These are phyloP conservation scores for Solanum corneliomulleri DNA, from an alignment of 257 asterid species.

Conservation along the genomic window DNA sequence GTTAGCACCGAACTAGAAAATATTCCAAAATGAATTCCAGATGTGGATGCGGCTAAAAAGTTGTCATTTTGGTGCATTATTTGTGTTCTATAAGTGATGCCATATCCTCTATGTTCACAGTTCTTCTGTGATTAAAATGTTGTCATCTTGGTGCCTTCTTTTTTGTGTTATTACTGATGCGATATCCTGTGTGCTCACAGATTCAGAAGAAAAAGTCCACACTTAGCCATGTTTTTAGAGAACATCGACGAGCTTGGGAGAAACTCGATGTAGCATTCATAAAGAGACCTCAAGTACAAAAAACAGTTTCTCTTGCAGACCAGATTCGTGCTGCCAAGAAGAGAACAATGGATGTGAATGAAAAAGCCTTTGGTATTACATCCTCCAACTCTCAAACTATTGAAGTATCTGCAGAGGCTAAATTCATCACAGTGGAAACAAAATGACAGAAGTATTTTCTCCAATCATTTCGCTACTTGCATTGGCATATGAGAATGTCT, in stretches of 20 bases:
- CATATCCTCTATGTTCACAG: background rate
- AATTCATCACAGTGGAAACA: background rate
- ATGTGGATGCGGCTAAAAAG: background rate
- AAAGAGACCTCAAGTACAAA: conserved; percentile 21
- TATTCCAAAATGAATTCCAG: background rate
- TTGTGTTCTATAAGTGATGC: background rate
- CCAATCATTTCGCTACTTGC: background rate
- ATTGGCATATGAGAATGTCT: background rate
- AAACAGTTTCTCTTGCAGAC: conserved; percentile 56
- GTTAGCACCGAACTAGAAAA: background rate
- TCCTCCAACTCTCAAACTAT: background rate
- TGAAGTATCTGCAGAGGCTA: background rate
- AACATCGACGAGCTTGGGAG: conserved; percentile 50
- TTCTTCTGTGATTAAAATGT: background rate
- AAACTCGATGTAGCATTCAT: conserved; percentile 35
- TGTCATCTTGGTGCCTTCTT: background rate
- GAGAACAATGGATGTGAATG: conserved; percentile 28
- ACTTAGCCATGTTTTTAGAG: conserved; percentile 28
- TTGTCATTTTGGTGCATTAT: background rate
- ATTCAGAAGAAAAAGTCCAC: conserved; percentile 51
- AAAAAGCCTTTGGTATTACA: conserved; percentile 6
- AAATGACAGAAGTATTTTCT: background rate
- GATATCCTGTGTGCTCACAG: conserved; percentile 21
- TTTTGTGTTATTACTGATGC: background rate
- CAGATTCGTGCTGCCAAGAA: conserved; percentile 70